Base-by-base conservation (phyloP, 306 rosid genomes). In the Astragalus glycyphyllos region DNA sequence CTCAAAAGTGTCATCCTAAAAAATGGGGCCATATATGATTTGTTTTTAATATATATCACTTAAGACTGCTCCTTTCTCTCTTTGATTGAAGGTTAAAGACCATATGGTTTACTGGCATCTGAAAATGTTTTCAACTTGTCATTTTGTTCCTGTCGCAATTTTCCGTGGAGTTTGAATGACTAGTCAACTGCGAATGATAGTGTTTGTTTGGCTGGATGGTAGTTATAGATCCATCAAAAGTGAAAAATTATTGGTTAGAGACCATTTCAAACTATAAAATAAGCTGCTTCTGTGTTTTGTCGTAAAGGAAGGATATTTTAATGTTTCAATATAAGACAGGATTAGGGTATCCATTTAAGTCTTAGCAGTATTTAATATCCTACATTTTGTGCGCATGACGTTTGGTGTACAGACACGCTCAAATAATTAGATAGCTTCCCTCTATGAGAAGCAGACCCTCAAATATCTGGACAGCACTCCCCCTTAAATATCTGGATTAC, bases 201-300 rank as follows among this genome's bases (percentile, higher is more conserved):
- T 57, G 69, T 35, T 45, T 69, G 58, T 53, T 77, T 42, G 59
- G 53, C 16, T 62, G 72, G 48, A 14, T 46, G 32, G 29, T 47
- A 59, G 29, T 45, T 64, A 48, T 14, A 55, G 55, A 62, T 77
- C 55, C 59, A 46, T 47, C 31, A 8, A 62, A 42, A 68, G 45
- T 8, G 69, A 58, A 53, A 20, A 14, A 49, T 31, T 61, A 23
- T 48, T 14, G 49, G n/a, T 76, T 61, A 51, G 45, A 50, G 32
- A 53, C 50, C 32, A 17, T 16, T 17, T 51, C 56, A 29, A 40
- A 65, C 41, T 38, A 20, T 56, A 42, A 57, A 32, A 44, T 54
- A 34, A 55, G n/a, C 67, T 70, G 38, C 62, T 54, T 38, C 46
- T n/a, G 48, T 29, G 15, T 7, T 71, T 40, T 71, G 11, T 51